phyloP scores from a whole-genome alignment of 2,329 filamentous ascomycete genomes.

The Malbranchea zuffiana region DNA sequence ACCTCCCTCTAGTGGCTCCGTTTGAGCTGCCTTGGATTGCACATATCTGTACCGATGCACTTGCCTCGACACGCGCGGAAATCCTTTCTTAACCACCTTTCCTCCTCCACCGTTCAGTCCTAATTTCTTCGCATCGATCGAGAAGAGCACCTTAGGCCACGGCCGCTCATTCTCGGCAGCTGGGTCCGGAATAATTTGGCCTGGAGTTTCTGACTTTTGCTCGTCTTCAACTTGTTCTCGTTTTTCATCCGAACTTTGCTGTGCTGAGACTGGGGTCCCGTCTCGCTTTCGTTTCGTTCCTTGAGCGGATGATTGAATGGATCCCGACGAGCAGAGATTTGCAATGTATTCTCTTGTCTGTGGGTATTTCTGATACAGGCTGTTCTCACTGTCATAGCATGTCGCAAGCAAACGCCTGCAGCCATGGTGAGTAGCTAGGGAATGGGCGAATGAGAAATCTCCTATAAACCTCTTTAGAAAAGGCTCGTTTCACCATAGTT shows the following conservation, averaged over 20 bases:
- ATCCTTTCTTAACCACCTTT: constrained; percentile 36
- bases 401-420: constrained; percentile 35
- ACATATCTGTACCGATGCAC: too few relatives aligned
- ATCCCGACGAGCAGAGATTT: constrained; percentile 21
- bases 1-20: too few relatives aligned
- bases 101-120: constrained; percentile 27
- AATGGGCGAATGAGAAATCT: constrained; percentile 40
- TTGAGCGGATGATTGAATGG: background rate
- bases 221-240: background rate
- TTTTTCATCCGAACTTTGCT: constrained; percentile 3
- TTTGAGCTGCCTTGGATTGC: too few relatives aligned
- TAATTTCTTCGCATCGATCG: constrained; percentile 36
- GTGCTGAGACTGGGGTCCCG: constrained; percentile 3
- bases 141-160: constrained; percentile 29
- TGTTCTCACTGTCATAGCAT: constrained; percentile 35
- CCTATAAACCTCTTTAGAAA: constrained; percentile 20
- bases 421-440: constrained; percentile 32
- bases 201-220: background rate
- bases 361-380: constrained; percentile 61
- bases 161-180: background rate
- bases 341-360: constrained; percentile 52
- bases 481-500: too few relatives aligned
- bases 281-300: constrained; percentile 18
- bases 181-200: background rate
- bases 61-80: constrained; percentile 17